Base-by-base conservation (phyloP, 2,329 filamentous ascomycete species). In the Septoria petroselini region DNA sequence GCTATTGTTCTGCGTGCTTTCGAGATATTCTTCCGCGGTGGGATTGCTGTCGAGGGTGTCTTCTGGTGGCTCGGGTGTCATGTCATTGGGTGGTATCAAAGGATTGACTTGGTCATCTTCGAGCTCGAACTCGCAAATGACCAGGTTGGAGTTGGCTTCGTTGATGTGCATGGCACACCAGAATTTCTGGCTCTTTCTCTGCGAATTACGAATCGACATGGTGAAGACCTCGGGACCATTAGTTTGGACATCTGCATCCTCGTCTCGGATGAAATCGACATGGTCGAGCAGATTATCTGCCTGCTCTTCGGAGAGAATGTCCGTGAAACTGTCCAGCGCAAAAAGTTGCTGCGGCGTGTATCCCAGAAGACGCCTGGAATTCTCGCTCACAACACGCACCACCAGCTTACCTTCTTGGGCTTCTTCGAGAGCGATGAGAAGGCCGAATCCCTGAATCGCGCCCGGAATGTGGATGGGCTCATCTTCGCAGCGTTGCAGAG, bases 401-500 rank as follows among this genome's bases (percentile, higher is more conserved):
- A 80, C 66, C 8, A 93, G 77, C 31, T 79, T 80, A 2, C 84
- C 85, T 30, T 86, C 83, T 25, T 60, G 55, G 46, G 88, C 82
- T 65, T 91, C 86, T 46, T 83, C 79, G 15, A 95, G 68, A 0
- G 84, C 88, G 25, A 95, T 62, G 18, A 95, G 72, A 3, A 87
- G 75, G 1, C 90, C 90, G 59, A 95, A 95, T 1, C 80, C 77
- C 65, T 95, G 90, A 0, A 91, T 72, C 1, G 87, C 86, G 27
- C 89, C 89, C 1, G 90, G 90, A 1, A 89, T 85, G 58, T 91
- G 88, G 19, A 95, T 95, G 0, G 90, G 89, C 62, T 95, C 90
- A 62, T 95, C 90, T 67, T 95, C 90, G 63, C 90, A 95, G 44
- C 82, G 79, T 64, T 94, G 86, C 37, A 93, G 71, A 1, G 77